Conservation (phyloP, 2,329 filamentous ascomycete genomes). For the Arthroderma uncinatum region DNA sequence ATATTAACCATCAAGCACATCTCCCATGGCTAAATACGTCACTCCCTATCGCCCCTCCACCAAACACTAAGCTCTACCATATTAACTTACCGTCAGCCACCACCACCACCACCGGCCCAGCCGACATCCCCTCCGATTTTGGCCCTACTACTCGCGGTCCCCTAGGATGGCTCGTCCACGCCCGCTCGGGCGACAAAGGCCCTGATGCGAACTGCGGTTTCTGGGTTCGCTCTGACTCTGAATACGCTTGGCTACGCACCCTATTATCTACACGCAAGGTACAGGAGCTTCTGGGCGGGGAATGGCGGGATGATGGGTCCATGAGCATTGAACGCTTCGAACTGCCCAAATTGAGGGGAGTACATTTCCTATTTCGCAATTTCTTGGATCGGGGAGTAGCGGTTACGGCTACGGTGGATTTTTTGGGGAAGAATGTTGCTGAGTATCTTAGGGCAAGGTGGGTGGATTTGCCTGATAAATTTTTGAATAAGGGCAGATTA, state of each 20-base stretch:
- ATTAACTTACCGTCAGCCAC: constrained; percentile 18
- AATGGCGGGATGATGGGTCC: constrained; percentile 15
- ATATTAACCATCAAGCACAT: constrained; percentile 22
- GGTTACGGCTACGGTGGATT: constrained; percentile 28
- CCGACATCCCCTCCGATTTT: constrained; percentile 15
- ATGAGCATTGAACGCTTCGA: constrained; percentile 37
- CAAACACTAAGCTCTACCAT: constrained; percentile 18
- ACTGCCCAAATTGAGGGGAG: constrained; percentile 32
- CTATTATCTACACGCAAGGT: constrained; percentile 18
- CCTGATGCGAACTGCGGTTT: constrained; percentile 29
- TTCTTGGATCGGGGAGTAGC: constrained; percentile 29
- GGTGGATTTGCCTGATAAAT: constrained; percentile 28
- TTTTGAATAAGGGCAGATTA: constrained; percentile 22
- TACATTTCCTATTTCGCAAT: constrained; percentile 33
- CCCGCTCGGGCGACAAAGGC: constrained; percentile 28
- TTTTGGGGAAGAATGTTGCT: constrained; percentile 32
- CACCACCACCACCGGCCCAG: constrained; percentile 10
- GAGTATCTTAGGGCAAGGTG: constrained; percentile 28
- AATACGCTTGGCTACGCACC: constrained; percentile 23
- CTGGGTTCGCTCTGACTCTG: constrained; percentile 24
- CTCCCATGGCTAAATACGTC: constrained; percentile 17
- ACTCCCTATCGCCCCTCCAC: constrained; percentile 17
- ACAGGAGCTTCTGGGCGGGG: constrained; percentile 18
- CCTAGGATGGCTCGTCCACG: constrained; percentile 26
- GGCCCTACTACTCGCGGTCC: constrained; percentile 22